Evolutionary conservation across 2,329 filamentous ascomycete species (phyloP), one percentile per base, ranked within the genome.

Genomic region (Ascochyta viciae-villosae): DNA sequence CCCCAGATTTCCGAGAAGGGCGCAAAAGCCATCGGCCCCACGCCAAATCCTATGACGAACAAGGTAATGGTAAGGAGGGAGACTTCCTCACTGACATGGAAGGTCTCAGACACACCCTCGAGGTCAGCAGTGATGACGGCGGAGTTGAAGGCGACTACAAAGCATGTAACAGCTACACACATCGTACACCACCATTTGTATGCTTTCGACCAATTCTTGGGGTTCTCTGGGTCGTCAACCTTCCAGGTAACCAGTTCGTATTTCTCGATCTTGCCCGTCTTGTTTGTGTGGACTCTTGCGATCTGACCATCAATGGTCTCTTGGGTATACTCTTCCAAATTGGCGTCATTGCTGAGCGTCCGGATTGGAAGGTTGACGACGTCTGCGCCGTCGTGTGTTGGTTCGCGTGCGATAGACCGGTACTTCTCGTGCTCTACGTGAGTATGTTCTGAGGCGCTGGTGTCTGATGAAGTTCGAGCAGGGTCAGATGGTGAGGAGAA

Each of bases 171-270:
- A 0, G 92, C 89, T 0, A 96, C 91, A 15, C 91, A 86, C 88
- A 96, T 92, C 23, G 92, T 96, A 70, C 86, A 88, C 66, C 69
- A 78, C 90, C 91, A 94, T 76, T 93, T 95, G 74, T 80, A 89
- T 1, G 77, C 79, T 74, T 91, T 92, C 53, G 83, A 86, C 90
- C 90, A 95, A 75, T 94, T 95, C 81, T 94, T 94, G 0, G 91
- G 91, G 68, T 94, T 94, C 61, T 88, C 89, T 0, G 85, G 84
- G 71, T 95, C 91, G 55, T 87, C 79, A 3, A 87, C 82, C 4
- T 81, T 84, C 70, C 95, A 96, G 0, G 88, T 89, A 31, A 90
- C 87, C 9, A 90, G 78, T 54, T 87, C 85, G 69, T 85, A 87
- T 58, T 72, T 62, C 53, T 78, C 71, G n/a, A 80, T 72, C 48